phyloP scores from a whole-genome alignment of 2,329 filamentous ascomycete genomes.

The Penicillium rolfsii region DNA sequence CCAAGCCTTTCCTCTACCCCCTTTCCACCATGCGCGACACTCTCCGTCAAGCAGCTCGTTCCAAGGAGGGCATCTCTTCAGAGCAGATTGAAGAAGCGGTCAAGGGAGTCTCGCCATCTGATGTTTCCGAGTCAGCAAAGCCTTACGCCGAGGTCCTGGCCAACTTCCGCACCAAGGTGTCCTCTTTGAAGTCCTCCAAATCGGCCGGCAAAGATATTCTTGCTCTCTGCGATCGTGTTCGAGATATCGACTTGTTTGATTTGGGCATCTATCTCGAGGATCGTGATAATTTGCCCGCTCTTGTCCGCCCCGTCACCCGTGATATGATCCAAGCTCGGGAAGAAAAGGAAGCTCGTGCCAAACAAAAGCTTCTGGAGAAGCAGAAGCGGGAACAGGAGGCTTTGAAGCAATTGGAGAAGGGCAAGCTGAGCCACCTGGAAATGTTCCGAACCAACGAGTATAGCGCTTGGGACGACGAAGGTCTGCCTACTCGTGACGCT shows the following conservation, averaged over 20 bases:
- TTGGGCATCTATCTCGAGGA: slow-evolving; percentile 89
- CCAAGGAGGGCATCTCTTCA: slow-evolving; percentile 47
- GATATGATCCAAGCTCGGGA: slow-evolving; percentile 59
- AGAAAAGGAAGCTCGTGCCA: slow-evolving; percentile 56
- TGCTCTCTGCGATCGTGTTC: slow-evolving; percentile 74
- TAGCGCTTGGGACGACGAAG: slow-evolving; percentile 79
- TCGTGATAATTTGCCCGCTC: slow-evolving; percentile 67
- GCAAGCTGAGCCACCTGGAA: slow-evolving; percentile 59
- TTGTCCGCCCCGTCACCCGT: slow-evolving; percentile 69
- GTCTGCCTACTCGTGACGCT: slow-evolving; percentile 75
- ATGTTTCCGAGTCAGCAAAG: slow-evolving; percentile 35
- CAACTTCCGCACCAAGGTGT: slow-evolving; percentile 46
- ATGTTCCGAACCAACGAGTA: slow-evolving; percentile 67
- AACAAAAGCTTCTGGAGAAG: slow-evolving; percentile 58
- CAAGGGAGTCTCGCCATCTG: slow-evolving; percentile 31
- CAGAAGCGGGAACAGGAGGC: slow-evolving; percentile 62
- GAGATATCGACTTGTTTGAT: slow-evolving; percentile 79
- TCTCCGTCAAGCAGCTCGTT: slow-evolving; percentile 60
- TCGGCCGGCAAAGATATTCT: slow-evolving; percentile 72
- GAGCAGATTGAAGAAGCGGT: slow-evolving; percentile 47
- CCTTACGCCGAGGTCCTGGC: slow-evolving; percentile 55
- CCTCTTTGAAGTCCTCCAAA: slow-evolving; percentile 49
- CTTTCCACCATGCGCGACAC: slow-evolving; percentile 61
- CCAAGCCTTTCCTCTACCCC: slow-evolving; percentile 64
- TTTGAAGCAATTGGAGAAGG: slow-evolving; percentile 57